A percentile compares a stretch with the other conserved stretches of the same genome.
These are phyloP conservation scores for Platanthera zijinensis DNA, from an alignment of 106 monocot genomes.

Conservation along the genomic window DNA sequence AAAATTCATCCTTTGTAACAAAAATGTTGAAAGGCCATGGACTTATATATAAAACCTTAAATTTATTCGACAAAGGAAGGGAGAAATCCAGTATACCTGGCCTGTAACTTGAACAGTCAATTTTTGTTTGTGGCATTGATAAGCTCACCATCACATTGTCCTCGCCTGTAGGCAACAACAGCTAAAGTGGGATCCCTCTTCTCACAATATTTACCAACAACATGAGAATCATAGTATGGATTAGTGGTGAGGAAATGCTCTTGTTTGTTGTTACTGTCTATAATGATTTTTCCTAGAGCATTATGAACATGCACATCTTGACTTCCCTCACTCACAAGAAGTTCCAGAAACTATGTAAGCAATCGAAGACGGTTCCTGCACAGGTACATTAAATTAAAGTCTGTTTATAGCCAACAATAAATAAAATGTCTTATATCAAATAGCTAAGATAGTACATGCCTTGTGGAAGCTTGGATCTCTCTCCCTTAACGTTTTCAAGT, in stretches of 20 bases:
- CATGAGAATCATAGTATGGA: constrained; percentile 97
- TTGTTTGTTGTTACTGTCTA: constrained; percentile 96
- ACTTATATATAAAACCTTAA: too few species aligned
- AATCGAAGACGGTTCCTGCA: constrained; percentile 77
- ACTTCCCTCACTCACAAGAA: constrained; percentile 97
- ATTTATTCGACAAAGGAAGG: too few species aligned
- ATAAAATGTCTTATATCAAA: background rate
- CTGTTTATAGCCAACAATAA: background rate
- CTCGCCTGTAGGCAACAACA: constrained; percentile 93
- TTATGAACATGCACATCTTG: constrained; percentile 99
- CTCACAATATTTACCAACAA: constrained; percentile 98
- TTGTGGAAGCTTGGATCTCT: too few species aligned
- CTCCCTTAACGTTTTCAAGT: too few species aligned
- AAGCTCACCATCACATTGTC: constrained; percentile 97
- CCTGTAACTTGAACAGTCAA: constrained; percentile 88
- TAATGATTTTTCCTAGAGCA: constrained; percentile 95
- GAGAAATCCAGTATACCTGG: constrained; percentile 42
- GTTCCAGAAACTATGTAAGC: constrained; percentile 92
- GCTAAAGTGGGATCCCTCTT: constrained; percentile 95
- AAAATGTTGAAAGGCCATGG: too few species aligned
- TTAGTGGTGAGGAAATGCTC: constrained; percentile 97
- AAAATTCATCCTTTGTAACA: too few species aligned
- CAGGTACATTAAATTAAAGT: constrained; percentile 3
- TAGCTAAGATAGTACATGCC: constrained; percentile 16
- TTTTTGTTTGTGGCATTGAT: constrained; percentile 95